Evolutionary conservation across 176 grass and related monocot genomes (phyloP), one percentile per base, ranked within the genome.

Genomic region (Poa pratensis): DNA sequence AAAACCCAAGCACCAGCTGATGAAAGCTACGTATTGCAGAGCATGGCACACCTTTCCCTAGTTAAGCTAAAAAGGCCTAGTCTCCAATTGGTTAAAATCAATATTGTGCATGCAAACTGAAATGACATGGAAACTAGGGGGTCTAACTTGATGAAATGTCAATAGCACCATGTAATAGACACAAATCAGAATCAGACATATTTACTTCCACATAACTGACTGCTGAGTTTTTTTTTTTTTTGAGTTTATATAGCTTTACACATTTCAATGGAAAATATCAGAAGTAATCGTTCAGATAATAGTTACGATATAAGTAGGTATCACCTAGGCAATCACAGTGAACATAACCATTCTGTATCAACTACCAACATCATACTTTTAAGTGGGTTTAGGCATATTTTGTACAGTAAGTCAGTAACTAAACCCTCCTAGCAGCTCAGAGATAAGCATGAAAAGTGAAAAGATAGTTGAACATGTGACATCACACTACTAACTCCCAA

Each of bases 371-470:
- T 79, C 37, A 63, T 23, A 83, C 24, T 49, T 34, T 28, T 3
- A 61, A 4, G 9, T 12, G 8, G 14, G 27, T 63, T 83, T 43
- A 73, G 39, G 24, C 61, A 57, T 49, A 62, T 62, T 83, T 28
- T 20, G 24, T 61, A 73, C 81, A 61, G 42, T 73, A 73, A 73
- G 9, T 26, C 24, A 34, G 40, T 73, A 73, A 74, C 9, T 28
- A 83, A 82, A 17, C 58, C 16, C 39, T 26, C 17, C 45, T 22
- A 73, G 35, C 11, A 28, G 11, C 3, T 73, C 15, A 62, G 16
- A 46, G 22, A 73, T 57, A 82, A 82, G 80, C 50, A 71, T 60
- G 52, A 60, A 82, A 58, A 83, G 17, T 34, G 10, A 76, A 51
- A 28, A 50, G 2, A 51, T 55, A 34, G 20, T 26, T 79, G 1